phyloP scores from a whole-genome alignment of 2,329 filamentous ascomycete genomes.

The Calonectria pseudoreteaudii region DNA sequence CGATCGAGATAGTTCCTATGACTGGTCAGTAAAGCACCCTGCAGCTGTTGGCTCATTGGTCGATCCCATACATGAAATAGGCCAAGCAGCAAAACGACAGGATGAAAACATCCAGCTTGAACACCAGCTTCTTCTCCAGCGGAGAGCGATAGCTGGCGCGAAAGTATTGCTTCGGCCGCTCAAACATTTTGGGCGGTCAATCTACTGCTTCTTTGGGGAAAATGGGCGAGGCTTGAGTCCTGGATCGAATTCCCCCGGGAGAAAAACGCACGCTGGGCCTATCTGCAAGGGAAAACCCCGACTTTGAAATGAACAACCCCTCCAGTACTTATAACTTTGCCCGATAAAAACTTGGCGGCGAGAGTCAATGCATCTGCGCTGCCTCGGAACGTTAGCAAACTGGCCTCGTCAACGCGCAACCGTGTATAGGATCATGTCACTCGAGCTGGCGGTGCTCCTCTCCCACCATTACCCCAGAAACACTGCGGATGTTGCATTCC shows the following conservation, averaged over 20 bases:
- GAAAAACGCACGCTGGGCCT: not conserved
- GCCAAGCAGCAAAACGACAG: conserved; percentile 47
- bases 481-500: conserved; percentile 13
- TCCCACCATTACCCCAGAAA: conserved; percentile 22
- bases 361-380: not conserved
- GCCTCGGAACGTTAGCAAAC: not conserved
- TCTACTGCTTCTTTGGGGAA: not conserved
- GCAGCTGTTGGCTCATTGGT: not conserved
- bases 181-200: conserved; percentile 15
- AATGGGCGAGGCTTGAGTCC: not conserved
- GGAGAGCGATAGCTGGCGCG: conserved; percentile 9
- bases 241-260: not conserved
- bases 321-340: conserved; percentile 18
- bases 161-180: conserved; percentile 8
- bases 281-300: not conserved
- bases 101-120: conserved; percentile 33
- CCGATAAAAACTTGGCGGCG: too few relatives aligned
- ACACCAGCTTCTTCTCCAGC: conserved; percentile 23
- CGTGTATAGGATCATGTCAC: not conserved
- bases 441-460: conserved; percentile 26
- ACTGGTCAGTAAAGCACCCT: conserved; percentile 47
- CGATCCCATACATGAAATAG: conserved; percentile 42
- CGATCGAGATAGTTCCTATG: conserved; percentile 50
- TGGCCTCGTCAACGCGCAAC: not conserved
- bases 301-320: not conserved